Base-by-base conservation (phyloP, 2,329 filamentous ascomycete species). In the Ophiocordyceps camponoti-floridani region DNA sequence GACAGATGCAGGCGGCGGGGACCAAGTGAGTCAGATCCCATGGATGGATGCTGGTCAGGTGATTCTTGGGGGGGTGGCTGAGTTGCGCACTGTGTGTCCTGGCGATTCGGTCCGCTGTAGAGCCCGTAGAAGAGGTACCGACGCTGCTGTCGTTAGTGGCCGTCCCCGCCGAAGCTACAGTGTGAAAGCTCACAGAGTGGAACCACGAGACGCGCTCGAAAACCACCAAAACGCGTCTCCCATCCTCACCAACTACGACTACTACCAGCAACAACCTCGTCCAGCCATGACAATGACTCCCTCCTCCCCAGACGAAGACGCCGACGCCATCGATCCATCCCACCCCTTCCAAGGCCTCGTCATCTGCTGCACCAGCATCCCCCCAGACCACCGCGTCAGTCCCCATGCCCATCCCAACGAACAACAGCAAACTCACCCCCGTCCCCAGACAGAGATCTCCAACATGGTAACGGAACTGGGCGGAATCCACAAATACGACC, bases 291-390 rank as follows among this genome's bases (percentile, higher is more conserved):
- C n/a, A n/a, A n/a, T n/a, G n/a, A n/a, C n/a, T n/a, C 47, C 50
- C 19, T 49, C 48, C 37, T 41, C 50, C 40, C 49, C 45, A 26
- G 55, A 56, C 40, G 54, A 54, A 30, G 53, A 54, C n/a, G 47
- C 54, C 12, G 49, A 55, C 44, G 52, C 55, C 14, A 58, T 72
- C 62, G 76, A 80, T 61, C 66, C 72, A 47, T 69, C 79, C 43
- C 68, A 69, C 50, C 81, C 83, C 44, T 73, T 88, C 52, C 68
- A 68, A 50, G 82, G 82, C 53, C 73, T 85, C 44, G 75, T 91
- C 48, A 70, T 94, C 52, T 94, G 87, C 70, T 94, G 85, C 64
- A 94, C 87, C 43, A 87, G 82, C 53, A 81, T 94, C 51, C 70
- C 80, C 45, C 76, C 82, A 46, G 85, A 94, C 56, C 72, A 82